phyloP scores from a whole-genome alignment of 441 rosid genomes.

The Pelargonium cotyledonis region DNA sequence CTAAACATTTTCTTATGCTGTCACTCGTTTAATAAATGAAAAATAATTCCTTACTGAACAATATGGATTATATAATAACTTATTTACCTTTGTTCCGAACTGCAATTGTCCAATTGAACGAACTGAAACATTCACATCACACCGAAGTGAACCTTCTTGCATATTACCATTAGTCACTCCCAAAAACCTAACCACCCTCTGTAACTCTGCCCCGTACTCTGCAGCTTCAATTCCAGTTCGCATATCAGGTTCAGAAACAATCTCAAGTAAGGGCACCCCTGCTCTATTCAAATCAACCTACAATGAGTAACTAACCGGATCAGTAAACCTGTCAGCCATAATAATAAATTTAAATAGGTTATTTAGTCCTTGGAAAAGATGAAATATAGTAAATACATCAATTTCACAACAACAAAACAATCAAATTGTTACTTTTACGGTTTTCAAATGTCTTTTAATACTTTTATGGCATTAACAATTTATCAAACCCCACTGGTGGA shows the following conservation, averaged over 20 bases:
- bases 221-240: slow-evolving; percentile 87
- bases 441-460: not conserved
- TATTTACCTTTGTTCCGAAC: slow-evolving; percentile 81
- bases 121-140: slow-evolving; percentile 85
- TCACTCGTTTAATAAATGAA: not conserved
- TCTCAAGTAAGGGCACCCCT: slow-evolving; percentile 93
- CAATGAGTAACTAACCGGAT: slow-evolving; percentile 19
- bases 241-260: slow-evolving; percentile 97
- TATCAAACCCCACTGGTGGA: not conserved
- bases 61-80: not conserved
- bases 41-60: not conserved
- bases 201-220: slow-evolving; percentile 79
- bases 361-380: not conserved
- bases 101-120: slow-evolving; percentile 71
- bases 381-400: not conserved
- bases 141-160: slow-evolving; percentile 95
- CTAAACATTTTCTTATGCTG: not conserved
- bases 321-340: slow-evolving; percentile 12
- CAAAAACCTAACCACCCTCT: slow-evolving; percentile 76
- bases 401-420: too few species aligned
- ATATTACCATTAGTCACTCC: slow-evolving; percentile 90
- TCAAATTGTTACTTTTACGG: not conserved
- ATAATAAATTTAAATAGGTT: slow-evolving; percentile 1
- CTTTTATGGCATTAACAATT: not conserved
- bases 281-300: slow-evolving; percentile 96